Conservation (phyloP, 1,139 yeast genomes). For the Debaryomyces udenii region DNA sequence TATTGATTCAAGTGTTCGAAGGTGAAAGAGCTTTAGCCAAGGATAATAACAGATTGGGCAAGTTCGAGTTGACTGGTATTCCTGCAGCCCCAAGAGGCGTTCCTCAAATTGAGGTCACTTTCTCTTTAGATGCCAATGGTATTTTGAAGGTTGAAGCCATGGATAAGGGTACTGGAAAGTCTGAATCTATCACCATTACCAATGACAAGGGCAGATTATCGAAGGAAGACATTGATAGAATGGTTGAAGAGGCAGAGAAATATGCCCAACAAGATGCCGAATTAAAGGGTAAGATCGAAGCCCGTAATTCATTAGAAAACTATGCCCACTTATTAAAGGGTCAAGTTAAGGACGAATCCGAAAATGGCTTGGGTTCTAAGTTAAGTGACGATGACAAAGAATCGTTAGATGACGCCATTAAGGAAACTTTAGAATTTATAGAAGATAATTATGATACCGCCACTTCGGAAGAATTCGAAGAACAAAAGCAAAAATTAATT, state of each 20-base stretch:
- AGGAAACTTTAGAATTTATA: constrained; percentile 86
- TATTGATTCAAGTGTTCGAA: constrained; percentile 50
- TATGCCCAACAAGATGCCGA: constrained; percentile 87
- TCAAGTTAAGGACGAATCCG: constrained; percentile 66
- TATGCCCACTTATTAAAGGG: constrained; percentile 48
- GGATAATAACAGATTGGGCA: constrained; percentile 49
- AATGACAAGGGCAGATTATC: constrained; percentile 97
- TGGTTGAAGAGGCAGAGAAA: constrained; percentile 94
- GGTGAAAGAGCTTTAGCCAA: constrained; percentile 53
- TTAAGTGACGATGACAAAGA: constrained; percentile 92
- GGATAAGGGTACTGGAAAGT: constrained; percentile 62
- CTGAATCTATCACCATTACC: constrained; percentile 90
- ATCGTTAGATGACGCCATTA: constrained; percentile 82
- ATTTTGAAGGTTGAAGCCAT: constrained; percentile 50
- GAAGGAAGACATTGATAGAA: constrained; percentile 88
- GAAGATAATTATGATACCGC: constrained; percentile 89
- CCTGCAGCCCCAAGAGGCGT: constrained; percentile 56
- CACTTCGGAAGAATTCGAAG: constrained; percentile 89
- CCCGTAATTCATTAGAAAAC: constrained; percentile 53
- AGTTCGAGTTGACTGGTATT: constrained; percentile 50
- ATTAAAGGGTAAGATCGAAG: constrained; percentile 77
- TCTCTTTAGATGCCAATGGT: constrained; percentile 52
- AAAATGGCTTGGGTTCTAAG: constrained; percentile 70
- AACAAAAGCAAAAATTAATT: constrained; percentile 85
- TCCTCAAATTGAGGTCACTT: constrained; percentile 52